A percentile compares a stretch with the other conserved stretches of the same genome.
Evolutionary conservation across 441 rosid genomes (phyloP).

Genomic region (Gossypium davidsonii): DNA sequence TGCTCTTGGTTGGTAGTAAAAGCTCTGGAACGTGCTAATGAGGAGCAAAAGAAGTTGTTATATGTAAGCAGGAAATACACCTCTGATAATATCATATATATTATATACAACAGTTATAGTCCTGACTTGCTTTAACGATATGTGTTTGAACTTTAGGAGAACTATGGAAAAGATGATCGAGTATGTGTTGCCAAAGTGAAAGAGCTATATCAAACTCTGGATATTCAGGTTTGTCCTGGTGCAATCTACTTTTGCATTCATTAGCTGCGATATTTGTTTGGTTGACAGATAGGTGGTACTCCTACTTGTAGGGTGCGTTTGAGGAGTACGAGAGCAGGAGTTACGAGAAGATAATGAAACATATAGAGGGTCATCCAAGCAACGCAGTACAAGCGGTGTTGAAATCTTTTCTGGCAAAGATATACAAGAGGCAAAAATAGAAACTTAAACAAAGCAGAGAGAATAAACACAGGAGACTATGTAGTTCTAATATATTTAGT

Average conservation of each 20-base stretch:
- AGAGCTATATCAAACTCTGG: slow-evolving; percentile 56
- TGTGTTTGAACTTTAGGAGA: slow-evolving; percentile 42
- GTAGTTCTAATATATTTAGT: not conserved
- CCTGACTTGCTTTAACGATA: not conserved
- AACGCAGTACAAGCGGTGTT: slow-evolving; percentile 69
- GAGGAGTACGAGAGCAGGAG: slow-evolving; percentile 63
- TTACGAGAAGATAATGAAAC: slow-evolving; percentile 49
- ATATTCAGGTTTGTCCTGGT: slow-evolving; percentile 50
- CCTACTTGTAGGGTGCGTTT: slow-evolving; percentile 33
- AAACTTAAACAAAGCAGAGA: slow-evolving; percentile 4
- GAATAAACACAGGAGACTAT: not conserved
- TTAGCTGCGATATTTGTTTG: not conserved
- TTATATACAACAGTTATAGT: not conserved
- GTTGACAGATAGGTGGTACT: slow-evolving; percentile 13
- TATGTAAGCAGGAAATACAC: slow-evolving; percentile 32
- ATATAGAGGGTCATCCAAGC: slow-evolving; percentile 62
- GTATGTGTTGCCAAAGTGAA: slow-evolving; percentile 57
- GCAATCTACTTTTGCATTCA: not conserved
- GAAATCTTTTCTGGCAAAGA: slow-evolving; percentile 71
- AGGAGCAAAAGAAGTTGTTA: slow-evolving; percentile 62
- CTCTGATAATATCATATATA: not conserved
- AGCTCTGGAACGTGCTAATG: slow-evolving; percentile 60
- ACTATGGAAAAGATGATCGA: slow-evolving; percentile 66
- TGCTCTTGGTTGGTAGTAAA: slow-evolving; percentile 92
- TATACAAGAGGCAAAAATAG: slow-evolving; percentile 84